Evolutionary conservation across 2,329 filamentous ascomycete genomes (phyloP).

Genomic region (Botryotinia globosa): DNA sequence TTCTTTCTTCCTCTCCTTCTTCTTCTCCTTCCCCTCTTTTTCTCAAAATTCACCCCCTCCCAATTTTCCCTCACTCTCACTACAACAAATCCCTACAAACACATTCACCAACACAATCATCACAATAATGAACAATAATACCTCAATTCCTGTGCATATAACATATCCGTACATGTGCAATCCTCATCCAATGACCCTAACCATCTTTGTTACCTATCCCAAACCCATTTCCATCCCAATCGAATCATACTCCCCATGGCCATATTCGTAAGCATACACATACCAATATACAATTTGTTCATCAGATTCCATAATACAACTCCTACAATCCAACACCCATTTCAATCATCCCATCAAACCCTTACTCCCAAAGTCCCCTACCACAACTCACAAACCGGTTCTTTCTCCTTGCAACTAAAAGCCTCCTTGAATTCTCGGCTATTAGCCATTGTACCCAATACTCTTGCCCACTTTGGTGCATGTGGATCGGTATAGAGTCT

Average conservation of each 20-base stretch:
- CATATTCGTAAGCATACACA: neutral
- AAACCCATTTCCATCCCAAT: neutral
- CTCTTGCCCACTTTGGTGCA: slow-evolving; percentile 60
- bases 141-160: neutral
- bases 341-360: neutral
- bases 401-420: slow-evolving; percentile 62
- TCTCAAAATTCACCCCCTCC: too few relatives aligned
- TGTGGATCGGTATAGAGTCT: slow-evolving; percentile 63
- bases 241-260: neutral
- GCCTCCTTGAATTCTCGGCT: slow-evolving; percentile 65
- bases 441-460: slow-evolving; percentile 63
- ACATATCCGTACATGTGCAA: neutral
- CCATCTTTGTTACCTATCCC: neutral
- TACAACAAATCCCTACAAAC: neutral
- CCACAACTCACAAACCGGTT: slow-evolving; percentile 70
- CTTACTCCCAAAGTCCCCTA: slow-evolving; percentile 37
- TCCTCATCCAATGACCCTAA: neutral
- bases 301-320: neutral
- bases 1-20: too few relatives aligned
- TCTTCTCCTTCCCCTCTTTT: too few relatives aligned
- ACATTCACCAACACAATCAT: neutral
- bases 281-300: neutral
- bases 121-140: neutral
- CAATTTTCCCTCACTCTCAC: too few relatives aligned
- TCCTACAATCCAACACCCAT: neutral